Evolutionary conservation across 2,329 filamentous ascomycete species (phyloP), one percentile per base, ranked within the genome.

Genomic region (Botrytis sinoallii): DNA sequence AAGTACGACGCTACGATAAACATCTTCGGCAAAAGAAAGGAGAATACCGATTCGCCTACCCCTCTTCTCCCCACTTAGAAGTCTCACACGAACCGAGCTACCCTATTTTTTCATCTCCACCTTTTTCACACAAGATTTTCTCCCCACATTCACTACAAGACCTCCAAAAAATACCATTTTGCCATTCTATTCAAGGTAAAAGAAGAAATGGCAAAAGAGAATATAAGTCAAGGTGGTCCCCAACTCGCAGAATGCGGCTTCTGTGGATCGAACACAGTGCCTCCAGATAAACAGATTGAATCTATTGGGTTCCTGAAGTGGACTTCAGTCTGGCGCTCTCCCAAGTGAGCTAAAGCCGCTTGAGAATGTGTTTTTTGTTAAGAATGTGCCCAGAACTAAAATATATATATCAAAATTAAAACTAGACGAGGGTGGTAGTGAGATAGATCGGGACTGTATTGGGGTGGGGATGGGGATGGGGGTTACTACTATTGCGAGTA

Each of bases 311-410:
- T 29, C n/a, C n/a, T 57, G 52, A 57, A 57, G 52, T 57, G 52
- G 7, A 57, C 52, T 57, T 57, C 52, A 57, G 52, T 57, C 52
- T 57, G 52, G 52, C 52, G 52, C 52, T 57, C 32, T 60, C 32
- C 29, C n/a, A 60, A 38, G 57, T 60, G 57, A 38, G 57, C n/a
- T 60, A 60, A 38, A 60, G 57, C 57, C 57, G 57, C 57, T 60
- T 60, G 32, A 25, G 57, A 14, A 14, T 38, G 32, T 60, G 57
- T 60, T 60, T 2, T 60, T 60, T 60, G 20, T 16, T 60, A 20
- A 9, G 1, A 3, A 1, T 8, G 2, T 0, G 0, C 0, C 0
- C 1, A 0, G 7, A 55, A 29, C 35, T 0, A 2, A 20, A 2
- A 14, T 6, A 35, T 25, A 22, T 38, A 14, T 60, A 22, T 7